Base-by-base conservation (phyloP, 371 early-diverging fungal species). In the Funneliformis caledonium region DNA sequence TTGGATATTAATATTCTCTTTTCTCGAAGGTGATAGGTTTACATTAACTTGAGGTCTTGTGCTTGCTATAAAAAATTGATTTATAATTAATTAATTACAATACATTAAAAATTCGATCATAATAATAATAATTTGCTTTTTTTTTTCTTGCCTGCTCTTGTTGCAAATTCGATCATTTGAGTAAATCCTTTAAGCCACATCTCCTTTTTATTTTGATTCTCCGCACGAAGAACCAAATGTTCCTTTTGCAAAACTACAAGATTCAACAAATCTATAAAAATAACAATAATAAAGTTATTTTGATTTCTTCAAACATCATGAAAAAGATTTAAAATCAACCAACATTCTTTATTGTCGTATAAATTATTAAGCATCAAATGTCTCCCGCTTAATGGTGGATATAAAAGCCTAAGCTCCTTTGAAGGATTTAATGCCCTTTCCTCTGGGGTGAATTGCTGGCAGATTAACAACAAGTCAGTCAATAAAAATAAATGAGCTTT, bases 391-490 rank as follows among this genome's bases (percentile, higher is more conserved):
- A 83, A 61, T 12, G 83, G 83, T 42, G 83, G 81, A 72, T 76
- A 83, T 22, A 81, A 52, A 19, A 83, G 70, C 59, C 60, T 62
- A 60, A 67, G 72, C 22, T 81, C 81, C 11, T 48, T 47, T 12
- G 22, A 61, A 33, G 62, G 43, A 22, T 50, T 72, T 42, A 14
- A 42, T 42, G 4, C 16, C 50, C 72, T 33, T 16, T 33, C 37
- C 9, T 62, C 45, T 11, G 80, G 81, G 10, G 73, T 64, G 31
- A 50, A 48, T 16, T 22, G 31, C 19, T 59, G 76, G 33, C 68
- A 76, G 14, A 77, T 72, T 19, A 83, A 37, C 31, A 83, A 72
- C 10, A 83, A 72, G 59, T 83, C 83, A 16, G 81, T 81, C 26
- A 83, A 72, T 75, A 83, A 56, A 61, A 81, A 59, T 16, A 83